Base-by-base conservation (phyloP, 257 asterid genomes). In the Plantago major region DNA sequence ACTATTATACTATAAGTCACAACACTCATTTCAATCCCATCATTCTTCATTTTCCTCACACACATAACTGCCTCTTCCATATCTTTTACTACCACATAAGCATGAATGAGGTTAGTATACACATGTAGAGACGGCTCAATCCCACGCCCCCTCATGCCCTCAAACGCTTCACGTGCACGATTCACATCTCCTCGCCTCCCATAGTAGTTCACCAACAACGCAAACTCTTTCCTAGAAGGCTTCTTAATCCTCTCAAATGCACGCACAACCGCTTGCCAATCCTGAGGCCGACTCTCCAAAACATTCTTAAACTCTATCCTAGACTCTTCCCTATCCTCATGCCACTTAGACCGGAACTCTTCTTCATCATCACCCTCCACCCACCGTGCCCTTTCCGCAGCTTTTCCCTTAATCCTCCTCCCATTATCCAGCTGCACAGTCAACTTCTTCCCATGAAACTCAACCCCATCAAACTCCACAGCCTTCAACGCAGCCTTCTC, bases 151-250 rank as follows among this genome's bases (percentile, higher is more conserved):
- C 99, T 82, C 97, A 89, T 92, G 81, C 74, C 85, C 85, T 92
- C 99, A 78, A 92, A 92, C 47, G 75, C 78, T 76, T 89, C 95
- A 54, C 99, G 96, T 58, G 99, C 97, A 62, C 95, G 93, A 82
- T 92, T 95, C 96, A 86, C 80, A 74, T 92, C 99, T 54, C 99
- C 99, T 46, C 97, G 83, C 73, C 94, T 90, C 26, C 83, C 99
- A 67, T 92, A 92, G 74, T 89, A 92, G 73, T 79, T 87, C 82
- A 92, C 92, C 96, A 92, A 75, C 81, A 89, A 75, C 16, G 96
- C 96, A 64, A 83, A 92, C 80, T 92, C 99, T 76, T 81, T 92
- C 74, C 99, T 83, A 73, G 99, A 88, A 64, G 99, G 99, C 99
- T 93, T 93, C 74, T 87, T 87, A 73, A 93, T 83, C 78, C 79